Conservation (phyloP, 2,329 filamentous ascomycete species). For the Fonsecaea monophora region DNA sequence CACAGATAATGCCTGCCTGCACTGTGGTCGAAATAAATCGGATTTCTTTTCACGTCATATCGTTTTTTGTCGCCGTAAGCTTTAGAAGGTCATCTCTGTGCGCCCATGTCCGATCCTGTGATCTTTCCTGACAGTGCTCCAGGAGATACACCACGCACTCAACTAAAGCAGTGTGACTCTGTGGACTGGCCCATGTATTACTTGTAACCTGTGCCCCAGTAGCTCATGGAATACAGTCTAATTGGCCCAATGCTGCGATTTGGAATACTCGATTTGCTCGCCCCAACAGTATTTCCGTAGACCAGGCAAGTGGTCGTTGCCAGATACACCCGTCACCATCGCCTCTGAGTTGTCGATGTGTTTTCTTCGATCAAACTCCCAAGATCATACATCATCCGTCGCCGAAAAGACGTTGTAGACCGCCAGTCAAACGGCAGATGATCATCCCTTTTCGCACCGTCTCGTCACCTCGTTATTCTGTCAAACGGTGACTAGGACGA, state of each 20-base stretch:
- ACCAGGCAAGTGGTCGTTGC: too few species aligned
- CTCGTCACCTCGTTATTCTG: too few species aligned
- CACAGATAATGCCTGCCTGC: not conserved
- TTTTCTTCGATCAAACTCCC: not conserved
- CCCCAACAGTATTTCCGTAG: not conserved
- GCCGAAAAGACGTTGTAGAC: not conserved
- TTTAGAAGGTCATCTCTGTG: not conserved
- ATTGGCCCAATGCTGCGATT: not conserved
- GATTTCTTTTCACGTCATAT: not conserved
- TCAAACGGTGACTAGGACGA: constrained; percentile 30
- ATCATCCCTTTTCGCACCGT: not conserved
- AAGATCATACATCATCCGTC: not conserved
- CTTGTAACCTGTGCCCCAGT: not conserved
- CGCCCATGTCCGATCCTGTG: not conserved
- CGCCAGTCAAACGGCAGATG: not conserved
- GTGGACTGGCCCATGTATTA: too few species aligned
- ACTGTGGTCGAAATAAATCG: not conserved
- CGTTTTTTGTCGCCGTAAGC: not conserved
- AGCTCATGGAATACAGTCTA: not conserved
- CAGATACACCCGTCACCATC: too few species aligned
- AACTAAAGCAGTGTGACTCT: not conserved
- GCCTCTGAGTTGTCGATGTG: not conserved
- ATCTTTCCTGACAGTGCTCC: not conserved
- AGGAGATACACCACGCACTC: not conserved
- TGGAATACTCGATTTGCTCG: not conserved